Conservation (phyloP, 352 stramenopile species). For the Phytophthora aleatoria region DNA sequence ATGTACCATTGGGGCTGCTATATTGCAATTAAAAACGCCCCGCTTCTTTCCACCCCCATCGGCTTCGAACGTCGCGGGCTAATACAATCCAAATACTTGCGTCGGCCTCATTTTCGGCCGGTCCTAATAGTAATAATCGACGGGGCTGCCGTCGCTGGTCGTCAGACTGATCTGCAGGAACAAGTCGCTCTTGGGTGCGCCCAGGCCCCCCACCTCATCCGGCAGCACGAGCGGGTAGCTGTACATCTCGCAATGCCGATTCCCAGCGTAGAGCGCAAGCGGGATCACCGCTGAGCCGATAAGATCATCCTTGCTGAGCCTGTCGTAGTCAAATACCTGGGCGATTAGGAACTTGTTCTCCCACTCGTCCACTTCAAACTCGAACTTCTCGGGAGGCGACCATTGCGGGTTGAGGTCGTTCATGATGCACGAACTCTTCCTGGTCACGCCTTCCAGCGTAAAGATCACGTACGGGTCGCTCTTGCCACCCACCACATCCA, state of each 20-base stretch:
- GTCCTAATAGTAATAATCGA: slow-evolving; percentile 51
- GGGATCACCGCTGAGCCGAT: slow-evolving; percentile 74
- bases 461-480: slow-evolving; percentile 83
- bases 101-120: neutral
- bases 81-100: slow-evolving; percentile 31
- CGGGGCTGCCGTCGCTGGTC: slow-evolving; percentile 49
- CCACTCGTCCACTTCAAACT: slow-evolving; percentile 68
- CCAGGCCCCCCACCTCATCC: slow-evolving; percentile 49
- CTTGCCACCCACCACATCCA: slow-evolving; percentile 61
- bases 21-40: slow-evolving; percentile 3
- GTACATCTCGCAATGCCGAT: slow-evolving; percentile 66
- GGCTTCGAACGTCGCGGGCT: slow-evolving; percentile 5
- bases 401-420: slow-evolving; percentile 75
- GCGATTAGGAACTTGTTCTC: slow-evolving; percentile 69
- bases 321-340: slow-evolving; percentile 78
- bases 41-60: neutral
- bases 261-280: slow-evolving; percentile 60
- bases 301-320: slow-evolving; percentile 68
- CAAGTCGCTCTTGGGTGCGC: slow-evolving; percentile 57
- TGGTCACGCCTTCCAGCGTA: slow-evolving; percentile 42
- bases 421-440: slow-evolving; percentile 70
- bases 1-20: neutral
- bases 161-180: slow-evolving; percentile 70
- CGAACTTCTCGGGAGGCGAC: slow-evolving; percentile 74
- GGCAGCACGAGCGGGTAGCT: slow-evolving; percentile 75